A percentile compares a stretch with the other conserved stretches of the same genome.
These are phyloP conservation scores for Globisporangium mamillatum DNA, from an alignment of 352 stramenopile species.

Conservation along the genomic window DNA sequence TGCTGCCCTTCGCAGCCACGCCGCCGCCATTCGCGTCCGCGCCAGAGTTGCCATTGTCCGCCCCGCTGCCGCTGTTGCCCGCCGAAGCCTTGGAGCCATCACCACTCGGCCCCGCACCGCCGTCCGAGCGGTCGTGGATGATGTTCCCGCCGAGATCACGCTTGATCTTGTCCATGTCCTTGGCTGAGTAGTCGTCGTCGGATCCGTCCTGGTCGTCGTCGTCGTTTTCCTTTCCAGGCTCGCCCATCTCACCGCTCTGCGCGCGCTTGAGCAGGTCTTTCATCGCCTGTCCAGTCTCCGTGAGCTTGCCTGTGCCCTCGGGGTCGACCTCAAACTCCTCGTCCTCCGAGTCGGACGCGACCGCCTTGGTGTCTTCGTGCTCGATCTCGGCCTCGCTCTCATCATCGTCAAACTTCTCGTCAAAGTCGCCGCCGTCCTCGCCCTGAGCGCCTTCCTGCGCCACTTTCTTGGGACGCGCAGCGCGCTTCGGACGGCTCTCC, in stretches of 20 bases:
- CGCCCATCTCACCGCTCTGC: slow-evolving; percentile 71
- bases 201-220: slow-evolving; percentile 55
- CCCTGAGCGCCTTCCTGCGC: slow-evolving; percentile 55
- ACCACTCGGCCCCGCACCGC: slow-evolving; percentile 1
- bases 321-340: slow-evolving; percentile 75
- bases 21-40: slow-evolving; percentile 10
- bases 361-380: slow-evolving; percentile 56
- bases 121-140: slow-evolving; percentile 58
- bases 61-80: neutral
- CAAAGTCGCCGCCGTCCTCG: slow-evolving; percentile 83
- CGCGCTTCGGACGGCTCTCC: slow-evolving; percentile 48
- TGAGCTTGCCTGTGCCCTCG: slow-evolving; percentile 70
- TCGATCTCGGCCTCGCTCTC: slow-evolving; percentile 85
- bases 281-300: slow-evolving; percentile 80
- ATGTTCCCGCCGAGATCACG: slow-evolving; percentile 80
- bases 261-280: slow-evolving; percentile 79
- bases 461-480: slow-evolving; percentile 45
- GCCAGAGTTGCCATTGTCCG: slow-evolving; percentile 22
- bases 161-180: slow-evolving; percentile 82
- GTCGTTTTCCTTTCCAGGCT: slow-evolving; percentile 52
- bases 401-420: slow-evolving; percentile 87
- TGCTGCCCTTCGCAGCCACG: slow-evolving; percentile 15
- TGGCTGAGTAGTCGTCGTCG: slow-evolving; percentile 71
- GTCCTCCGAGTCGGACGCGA: slow-evolving; percentile 73
- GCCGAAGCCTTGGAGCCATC: slow-evolving; percentile 26